Conservation (phyloP, 1,139 yeast genomes). For the Taiozyma sp. region DNA sequence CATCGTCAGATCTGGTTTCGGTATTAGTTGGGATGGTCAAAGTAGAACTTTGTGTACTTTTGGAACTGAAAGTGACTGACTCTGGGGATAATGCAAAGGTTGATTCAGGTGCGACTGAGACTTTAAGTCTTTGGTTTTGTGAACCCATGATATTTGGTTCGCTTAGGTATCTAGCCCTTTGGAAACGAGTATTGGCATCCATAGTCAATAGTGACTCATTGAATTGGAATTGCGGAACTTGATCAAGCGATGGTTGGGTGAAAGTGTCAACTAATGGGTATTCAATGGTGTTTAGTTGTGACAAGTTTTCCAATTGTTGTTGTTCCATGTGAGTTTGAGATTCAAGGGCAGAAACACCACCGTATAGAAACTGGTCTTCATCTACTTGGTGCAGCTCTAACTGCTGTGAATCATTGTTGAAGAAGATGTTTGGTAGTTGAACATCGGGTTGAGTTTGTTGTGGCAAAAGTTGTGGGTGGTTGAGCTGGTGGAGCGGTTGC, state of each 20-base stretch:
- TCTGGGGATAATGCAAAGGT: conserved; percentile 15
- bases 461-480: background rate
- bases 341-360: background rate
- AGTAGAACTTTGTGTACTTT: conserved; percentile 4
- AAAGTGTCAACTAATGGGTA: conserved; percentile 8
- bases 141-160: conserved; percentile 11
- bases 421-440: background rate
- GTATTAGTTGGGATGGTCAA: conserved; percentile 5
- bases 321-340: background rate
- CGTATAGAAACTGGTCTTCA: background rate
- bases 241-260: conserved; percentile 3
- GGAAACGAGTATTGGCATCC: conserved; percentile 3
- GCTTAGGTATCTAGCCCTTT: conserved; percentile 10
- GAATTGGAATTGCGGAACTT: background rate
- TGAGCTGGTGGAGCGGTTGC: background rate
- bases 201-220: background rate
- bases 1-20: background rate
- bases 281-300: background rate
- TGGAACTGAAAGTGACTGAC: conserved; percentile 6
- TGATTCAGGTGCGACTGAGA: conserved; percentile 4
- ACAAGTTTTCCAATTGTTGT: background rate
- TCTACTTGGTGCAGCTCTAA: background rate
- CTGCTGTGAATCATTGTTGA: background rate
- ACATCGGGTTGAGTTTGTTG: background rate
- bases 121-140: background rate